Base-by-base conservation (phyloP, 805 yeast species). In the Hanseniaspora nectarophila region DNA sequence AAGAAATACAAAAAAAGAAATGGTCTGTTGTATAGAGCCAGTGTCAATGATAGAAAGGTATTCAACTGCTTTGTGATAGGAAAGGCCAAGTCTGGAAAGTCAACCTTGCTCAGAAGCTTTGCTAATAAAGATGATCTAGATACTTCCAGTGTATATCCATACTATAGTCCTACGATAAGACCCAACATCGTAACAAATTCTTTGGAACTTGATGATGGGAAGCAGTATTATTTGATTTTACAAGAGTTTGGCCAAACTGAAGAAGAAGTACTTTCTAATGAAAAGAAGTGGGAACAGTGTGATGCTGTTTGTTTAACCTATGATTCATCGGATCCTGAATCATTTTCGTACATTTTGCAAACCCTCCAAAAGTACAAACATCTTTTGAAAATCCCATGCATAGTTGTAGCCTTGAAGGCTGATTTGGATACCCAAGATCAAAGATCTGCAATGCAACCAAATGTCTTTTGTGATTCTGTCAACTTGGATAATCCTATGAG, bases 381-480 rank as follows among this genome's bases (percentile, higher is more conserved):
- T 31, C 67, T 82, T 18, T 76, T 81, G 57, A 74, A 75, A 49
- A 67, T 92, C 2, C 99, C 99, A 0, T 75, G 82, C 4, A 80
- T 92, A 0, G 85, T 82, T 61, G 97, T 89, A 1, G 98, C 96
- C 0, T 69, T 89, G 33, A 92, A 92, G 62, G 97, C 98, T 0
- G 99, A 92, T 66, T 70, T 87, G 34, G 99, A 92, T 64, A 80
- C 94, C 58, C 97, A 89, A 63, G 97, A 90, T 61, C 99, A 92
- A 61, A 67, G 98, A 34, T 79, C 82, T 35, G 85, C 78, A 52
- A 69, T 75, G 5, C 96, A 86, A 61, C 98, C 99, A 0, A 97
- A 92, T 58, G 81, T 78, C 26, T 88, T 81, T 61, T 81, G 95
- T 0, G 70, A 85, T 28, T 72, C 75, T 5, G 65, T 88, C 5